These are phyloP conservation scores for Boeremia exigua DNA, from an alignment of 2,329 filamentous ascomycete species.

Conservation along the genomic window DNA sequence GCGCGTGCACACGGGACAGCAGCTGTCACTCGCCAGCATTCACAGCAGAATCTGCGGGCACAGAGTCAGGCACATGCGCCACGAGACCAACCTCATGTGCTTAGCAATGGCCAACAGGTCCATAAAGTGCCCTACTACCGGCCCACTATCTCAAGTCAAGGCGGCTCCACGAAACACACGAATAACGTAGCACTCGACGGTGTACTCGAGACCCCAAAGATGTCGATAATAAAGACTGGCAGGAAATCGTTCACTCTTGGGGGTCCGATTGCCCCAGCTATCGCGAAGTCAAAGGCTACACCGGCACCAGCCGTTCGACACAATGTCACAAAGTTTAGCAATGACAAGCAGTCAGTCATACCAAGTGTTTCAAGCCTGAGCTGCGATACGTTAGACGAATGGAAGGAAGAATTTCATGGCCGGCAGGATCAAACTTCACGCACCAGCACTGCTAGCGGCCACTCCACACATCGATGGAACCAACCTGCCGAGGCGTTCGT, in stretches of 20 bases:
- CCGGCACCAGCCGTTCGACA: not conserved
- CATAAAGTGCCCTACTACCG: constrained; percentile 38
- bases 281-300: not conserved
- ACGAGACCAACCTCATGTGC: constrained; percentile 19
- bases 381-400: constrained; percentile 36
- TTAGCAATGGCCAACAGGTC: constrained; percentile 35
- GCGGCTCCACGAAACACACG: not conserved
- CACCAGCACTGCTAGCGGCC: constrained; percentile 27
- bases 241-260: constrained; percentile 30
- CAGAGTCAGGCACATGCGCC: constrained; percentile 14
- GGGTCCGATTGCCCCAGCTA: not conserved
- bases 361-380: constrained; percentile 32
- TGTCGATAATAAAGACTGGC: constrained; percentile 25
- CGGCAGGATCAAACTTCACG: constrained; percentile 18
- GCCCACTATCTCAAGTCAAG: constrained; percentile 12
- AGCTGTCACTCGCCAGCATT: constrained; percentile 13
- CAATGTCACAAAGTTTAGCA: not conserved
- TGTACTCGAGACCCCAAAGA: constrained; percentile 8
- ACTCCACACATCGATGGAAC: constrained; percentile 22
- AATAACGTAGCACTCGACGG: constrained; percentile 15
- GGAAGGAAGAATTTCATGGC: constrained; percentile 35
- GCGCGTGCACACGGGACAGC: constrained; percentile 13
- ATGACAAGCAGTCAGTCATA: constrained; percentile 10
- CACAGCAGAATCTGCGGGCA: constrained; percentile 13
- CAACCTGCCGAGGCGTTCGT: constrained; percentile 31